Conservation (phyloP, 441 rosid species). For the Flueggea neowawraea region DNA sequence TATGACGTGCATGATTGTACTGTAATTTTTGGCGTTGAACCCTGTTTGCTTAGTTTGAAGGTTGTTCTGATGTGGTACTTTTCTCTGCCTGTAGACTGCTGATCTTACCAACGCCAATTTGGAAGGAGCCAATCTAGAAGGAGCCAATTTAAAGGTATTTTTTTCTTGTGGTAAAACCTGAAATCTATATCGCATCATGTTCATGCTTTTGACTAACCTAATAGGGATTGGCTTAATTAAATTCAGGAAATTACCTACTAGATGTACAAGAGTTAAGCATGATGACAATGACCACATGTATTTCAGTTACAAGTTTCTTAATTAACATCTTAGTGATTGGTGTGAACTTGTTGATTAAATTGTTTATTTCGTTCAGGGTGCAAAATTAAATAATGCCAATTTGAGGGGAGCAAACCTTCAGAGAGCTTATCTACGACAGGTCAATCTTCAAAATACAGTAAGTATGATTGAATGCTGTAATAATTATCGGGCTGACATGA, state of each 20-base stretch:
- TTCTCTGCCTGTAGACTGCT: conserved; percentile 47
- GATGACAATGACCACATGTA: background rate
- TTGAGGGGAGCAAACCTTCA: conserved; percentile 89
- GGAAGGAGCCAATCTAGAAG: conserved; percentile 93
- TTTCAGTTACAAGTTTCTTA: conserved; percentile 1
- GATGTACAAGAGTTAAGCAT: background rate
- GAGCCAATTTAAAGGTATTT: conserved; percentile 87
- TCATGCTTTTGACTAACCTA: too few species aligned
- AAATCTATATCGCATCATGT: background rate
- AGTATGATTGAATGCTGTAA: conserved; percentile 18
- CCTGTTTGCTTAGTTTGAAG: background rate
- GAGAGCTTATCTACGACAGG: conserved; percentile 79
- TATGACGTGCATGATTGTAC: too few species aligned
- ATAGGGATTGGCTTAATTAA: too few species aligned
- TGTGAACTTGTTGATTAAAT: conserved; percentile 6
- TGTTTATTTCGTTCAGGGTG: conserved; percentile 50
- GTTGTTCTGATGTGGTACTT: conserved; percentile 2
- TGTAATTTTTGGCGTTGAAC: background rate
- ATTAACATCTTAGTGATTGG: background rate
- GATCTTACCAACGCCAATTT: conserved; percentile 93
- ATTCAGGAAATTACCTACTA: too few species aligned
- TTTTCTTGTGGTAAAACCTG: background rate
- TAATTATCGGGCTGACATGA: background rate
- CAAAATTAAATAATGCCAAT: conserved; percentile 78
- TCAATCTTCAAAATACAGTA: conserved; percentile 83